Percentiles rank a stretch among this genome's conserved stretches.
phyloP scores from a whole-genome alignment of 768 basidiomycete species.

The Leccinum variicolor region DNA sequence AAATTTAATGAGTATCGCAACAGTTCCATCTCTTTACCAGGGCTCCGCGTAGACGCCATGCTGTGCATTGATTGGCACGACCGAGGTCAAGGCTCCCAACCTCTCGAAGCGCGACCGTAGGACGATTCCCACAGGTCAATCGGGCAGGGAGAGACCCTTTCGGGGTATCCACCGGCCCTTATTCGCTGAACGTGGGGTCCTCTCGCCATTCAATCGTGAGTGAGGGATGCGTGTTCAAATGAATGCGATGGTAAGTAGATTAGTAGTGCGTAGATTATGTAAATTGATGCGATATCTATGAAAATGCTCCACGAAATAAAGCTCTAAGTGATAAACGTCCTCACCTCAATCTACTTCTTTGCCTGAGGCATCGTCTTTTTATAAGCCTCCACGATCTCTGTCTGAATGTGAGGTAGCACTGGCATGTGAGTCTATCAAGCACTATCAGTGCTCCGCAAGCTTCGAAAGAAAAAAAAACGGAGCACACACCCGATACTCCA shows the following conservation, averaged over 20 bases:
- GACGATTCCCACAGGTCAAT: too few relatives aligned
- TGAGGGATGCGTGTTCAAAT: conserved; percentile 1
- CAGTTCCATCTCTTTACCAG: neutral
- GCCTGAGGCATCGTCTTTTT: conserved; percentile 67
- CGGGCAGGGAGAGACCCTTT: too few relatives aligned
- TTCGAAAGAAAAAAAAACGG: neutral
- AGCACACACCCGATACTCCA: conserved; percentile 67
- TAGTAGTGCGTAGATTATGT: conserved; percentile 5
- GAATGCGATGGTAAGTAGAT: conserved; percentile 7
- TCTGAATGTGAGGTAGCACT: conserved; percentile 83
- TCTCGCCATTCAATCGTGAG: neutral
- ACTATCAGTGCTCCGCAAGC: neutral
- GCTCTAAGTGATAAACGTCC: conserved; percentile 15
- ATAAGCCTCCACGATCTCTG: conserved; percentile 84
- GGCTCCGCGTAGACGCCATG: neutral
- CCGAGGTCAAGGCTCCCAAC: neutral
- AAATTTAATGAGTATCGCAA: neutral
- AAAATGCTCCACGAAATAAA: conserved; percentile 1
- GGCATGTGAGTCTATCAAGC: conserved; percentile 66
- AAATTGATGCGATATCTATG: conserved; percentile 11
- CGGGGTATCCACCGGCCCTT: too few relatives aligned
- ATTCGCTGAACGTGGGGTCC: too few relatives aligned
- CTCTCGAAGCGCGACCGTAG: too few relatives aligned
- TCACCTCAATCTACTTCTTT: conserved; percentile 56
- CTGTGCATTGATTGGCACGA: neutral